Percentiles rank a stretch among this genome's conserved stretches.
phyloP scores from a whole-genome alignment of 768 basidiomycete genomes.

The Russula sp. region DNA sequence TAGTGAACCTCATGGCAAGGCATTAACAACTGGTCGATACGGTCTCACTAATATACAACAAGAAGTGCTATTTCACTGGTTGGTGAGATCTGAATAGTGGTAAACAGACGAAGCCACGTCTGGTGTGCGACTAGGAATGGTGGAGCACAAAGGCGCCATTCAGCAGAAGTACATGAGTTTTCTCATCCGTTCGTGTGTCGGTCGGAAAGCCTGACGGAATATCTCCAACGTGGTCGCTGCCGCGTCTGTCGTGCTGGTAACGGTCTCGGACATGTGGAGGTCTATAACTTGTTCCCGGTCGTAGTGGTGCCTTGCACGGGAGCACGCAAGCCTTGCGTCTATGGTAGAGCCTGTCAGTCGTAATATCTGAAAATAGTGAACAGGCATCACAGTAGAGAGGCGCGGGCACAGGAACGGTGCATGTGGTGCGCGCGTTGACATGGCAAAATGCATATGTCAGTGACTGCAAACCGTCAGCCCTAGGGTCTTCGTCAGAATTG shows the following conservation, averaged over 20 bases:
- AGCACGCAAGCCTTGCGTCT: conserved; percentile 75
- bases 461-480: conserved; percentile 62
- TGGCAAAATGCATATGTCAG: conserved; percentile 74
- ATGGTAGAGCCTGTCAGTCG: background rate
- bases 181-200: conserved; percentile 46
- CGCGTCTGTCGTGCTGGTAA: too few species aligned
- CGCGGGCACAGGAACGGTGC: conserved; percentile 75
- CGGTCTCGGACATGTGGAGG: too few species aligned
- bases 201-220: conserved; percentile 47
- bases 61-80: background rate
- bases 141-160: background rate
- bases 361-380: background rate
- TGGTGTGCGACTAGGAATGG: background rate
- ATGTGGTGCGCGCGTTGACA: conserved; percentile 72
- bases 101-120: background rate
- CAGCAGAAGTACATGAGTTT: conserved; percentile 35
- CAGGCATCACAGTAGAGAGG: conserved; percentile 66
- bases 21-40: background rate
- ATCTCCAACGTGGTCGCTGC: too few species aligned
- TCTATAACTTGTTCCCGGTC: conserved; percentile 37
- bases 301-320: conserved; percentile 76
- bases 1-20: too few species aligned
- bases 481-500: conserved; percentile 28
- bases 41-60: background rate
- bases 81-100: background rate